Base-by-base conservation (phyloP, 805 yeast genomes). In the Kodamaea restingae region DNA sequence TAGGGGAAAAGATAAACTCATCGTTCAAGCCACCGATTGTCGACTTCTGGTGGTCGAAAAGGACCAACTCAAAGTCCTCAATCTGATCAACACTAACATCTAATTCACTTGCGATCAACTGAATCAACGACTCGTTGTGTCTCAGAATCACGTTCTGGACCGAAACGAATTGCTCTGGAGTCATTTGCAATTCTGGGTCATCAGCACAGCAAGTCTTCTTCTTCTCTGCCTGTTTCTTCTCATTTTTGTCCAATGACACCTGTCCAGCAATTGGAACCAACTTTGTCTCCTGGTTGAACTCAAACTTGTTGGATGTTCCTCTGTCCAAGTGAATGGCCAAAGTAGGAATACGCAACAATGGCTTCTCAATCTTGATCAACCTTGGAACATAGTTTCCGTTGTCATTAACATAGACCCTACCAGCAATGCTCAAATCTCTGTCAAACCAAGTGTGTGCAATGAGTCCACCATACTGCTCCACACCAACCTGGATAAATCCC, bases 391-490 rank as follows among this genome's bases (percentile, higher is more conserved):
- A 71, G 39, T 72, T 67, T 7, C 77, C 82, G 4, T 61, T 47
- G 3, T 58, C 63, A 29, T 65, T 71, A 12, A 86, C 83, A 56
- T 81, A 81, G 1, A 91, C 95, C 49, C 98, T 73, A 11, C 98
- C 98, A 7, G 97, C 98, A 43, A 88, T 67, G 27, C 91, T 75
- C 50, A 93, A 72, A 59, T 91, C 97, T 43, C 97, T 78, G 60
- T 91, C 98, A 55, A 93, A 91, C 97, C 98, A 91, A 4, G 96
- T 78, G 57, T 87, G 96, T 80, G 97, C 93, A 40, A 90, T 80
- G 36, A 96, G 93, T 25, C 98, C 98, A 41, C 98, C 98, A 55
- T 91, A 91, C 36, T 82, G 77, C 61, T 93, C 98, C 7, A 93
- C 95, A 27, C 96, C 98, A 14, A 93, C 79, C 59, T 90, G 96